Evolutionary conservation across 148 eudicot genomes (phyloP).

Genomic region (Vaccinium macrocarpon): DNA sequence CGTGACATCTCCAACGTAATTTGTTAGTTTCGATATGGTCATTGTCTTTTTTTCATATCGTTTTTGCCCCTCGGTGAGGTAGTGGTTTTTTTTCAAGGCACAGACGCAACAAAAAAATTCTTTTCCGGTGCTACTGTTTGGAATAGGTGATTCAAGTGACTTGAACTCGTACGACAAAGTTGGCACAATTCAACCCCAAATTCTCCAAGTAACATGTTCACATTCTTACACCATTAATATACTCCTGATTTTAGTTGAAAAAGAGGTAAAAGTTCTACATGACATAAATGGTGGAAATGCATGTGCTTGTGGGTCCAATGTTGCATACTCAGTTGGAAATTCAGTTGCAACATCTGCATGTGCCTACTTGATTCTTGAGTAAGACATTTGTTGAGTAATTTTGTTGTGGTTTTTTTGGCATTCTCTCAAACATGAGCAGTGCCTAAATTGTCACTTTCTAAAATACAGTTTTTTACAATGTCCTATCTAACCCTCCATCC

Average conservation of each 20-base stretch:
- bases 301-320: background rate
- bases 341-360: conserved; percentile 37
- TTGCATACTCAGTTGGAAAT: background rate
- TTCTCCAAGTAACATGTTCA: background rate
- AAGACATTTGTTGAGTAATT: background rate
- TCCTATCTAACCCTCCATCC: background rate
- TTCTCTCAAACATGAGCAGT: background rate
- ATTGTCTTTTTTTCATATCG: no score
- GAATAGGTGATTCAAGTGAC: background rate
- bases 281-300: background rate
- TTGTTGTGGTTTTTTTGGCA: background rate
- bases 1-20: background rate
- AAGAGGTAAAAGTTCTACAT: background rate
- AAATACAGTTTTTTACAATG: background rate
- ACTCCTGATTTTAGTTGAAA: background rate
- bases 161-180: background rate
- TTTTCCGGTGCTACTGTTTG: background rate
- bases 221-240: background rate
- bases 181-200: background rate
- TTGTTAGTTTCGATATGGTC: background rate
- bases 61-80: background rate
- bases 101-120: background rate
- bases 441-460: background rate
- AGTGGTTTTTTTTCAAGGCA: background rate
- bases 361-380: conserved; percentile 2